Conservation (phyloP, 1,284 basidiomycete species). For the Athelia psychrophila region DNA sequence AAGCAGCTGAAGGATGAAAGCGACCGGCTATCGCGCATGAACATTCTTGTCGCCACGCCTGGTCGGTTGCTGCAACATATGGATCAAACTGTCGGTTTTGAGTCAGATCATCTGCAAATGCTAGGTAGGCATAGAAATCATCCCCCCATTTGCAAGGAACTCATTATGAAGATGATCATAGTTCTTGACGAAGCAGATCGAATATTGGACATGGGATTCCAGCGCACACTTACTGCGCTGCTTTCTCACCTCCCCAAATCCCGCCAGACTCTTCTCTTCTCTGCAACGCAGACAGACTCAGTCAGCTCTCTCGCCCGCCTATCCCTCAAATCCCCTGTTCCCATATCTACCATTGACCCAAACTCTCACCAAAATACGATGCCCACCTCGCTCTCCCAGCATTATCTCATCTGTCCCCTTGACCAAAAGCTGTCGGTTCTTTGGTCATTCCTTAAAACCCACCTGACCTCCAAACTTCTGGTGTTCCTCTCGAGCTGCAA, state of each 20-base stretch:
- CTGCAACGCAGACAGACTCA: slow-evolving; percentile 94
- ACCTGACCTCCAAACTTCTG: slow-evolving; percentile 89
- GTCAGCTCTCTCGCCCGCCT: slow-evolving; percentile 89
- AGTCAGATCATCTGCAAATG: slow-evolving; percentile 86
- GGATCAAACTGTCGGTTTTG: slow-evolving; percentile 97
- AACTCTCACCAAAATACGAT: slow-evolving; percentile 40
- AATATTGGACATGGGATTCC: slow-evolving; percentile 95
- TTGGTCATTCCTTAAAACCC: slow-evolving; percentile 95
- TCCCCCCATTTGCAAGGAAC: neutral
- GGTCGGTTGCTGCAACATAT: slow-evolving; percentile 95
- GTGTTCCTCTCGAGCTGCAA: slow-evolving; percentile 97
- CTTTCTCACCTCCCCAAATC: slow-evolving; percentile 83
- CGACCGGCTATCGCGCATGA: slow-evolving; percentile 89
- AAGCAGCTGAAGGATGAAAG: slow-evolving; percentile 95
- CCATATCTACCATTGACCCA: slow-evolving; percentile 65
- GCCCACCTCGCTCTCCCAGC: slow-evolving; percentile 81
- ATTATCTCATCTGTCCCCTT: slow-evolving; percentile 84
- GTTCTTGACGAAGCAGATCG: slow-evolving; percentile 97
- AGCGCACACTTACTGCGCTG: slow-evolving; percentile 86
- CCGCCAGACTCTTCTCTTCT: slow-evolving; percentile 94
- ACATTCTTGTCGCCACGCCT: slow-evolving; percentile 96
- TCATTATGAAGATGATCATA: slow-evolving; percentile 25
- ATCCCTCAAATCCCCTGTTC: slow-evolving; percentile 82
- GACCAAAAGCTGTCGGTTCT: slow-evolving; percentile 91
- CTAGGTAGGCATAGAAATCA: slow-evolving; percentile 58